Evolutionary conservation across 2,329 filamentous ascomycete species (phyloP).

Genomic region (Neonectria faginata): DNA sequence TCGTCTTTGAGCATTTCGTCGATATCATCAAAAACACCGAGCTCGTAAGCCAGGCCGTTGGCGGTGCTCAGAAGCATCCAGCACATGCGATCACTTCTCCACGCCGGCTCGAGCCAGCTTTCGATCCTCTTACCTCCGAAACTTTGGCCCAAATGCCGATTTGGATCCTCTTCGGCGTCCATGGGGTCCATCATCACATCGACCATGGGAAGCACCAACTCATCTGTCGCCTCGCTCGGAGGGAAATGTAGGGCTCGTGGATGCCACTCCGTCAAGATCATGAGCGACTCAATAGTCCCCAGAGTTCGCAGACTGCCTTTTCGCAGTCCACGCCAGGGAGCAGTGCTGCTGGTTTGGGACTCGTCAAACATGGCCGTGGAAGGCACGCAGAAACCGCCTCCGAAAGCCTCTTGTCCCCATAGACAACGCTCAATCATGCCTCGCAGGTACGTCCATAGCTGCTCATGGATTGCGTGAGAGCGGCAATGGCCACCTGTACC

Average conservation of each 20-base stretch:
- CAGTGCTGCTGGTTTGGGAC: constrained; percentile 73
- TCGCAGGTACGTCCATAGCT: constrained; percentile 92
- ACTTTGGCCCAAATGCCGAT: constrained; percentile 58
- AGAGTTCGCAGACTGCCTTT: constrained; percentile 88
- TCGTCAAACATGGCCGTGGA: constrained; percentile 67
- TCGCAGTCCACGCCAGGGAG: constrained; percentile 75
- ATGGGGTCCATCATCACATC: constrained; percentile 58
- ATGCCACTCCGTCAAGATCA: constrained; percentile 98
- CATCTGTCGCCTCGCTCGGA: constrained; percentile 78
- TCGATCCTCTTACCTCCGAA: constrained; percentile 88
- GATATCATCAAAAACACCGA: constrained; percentile 94
- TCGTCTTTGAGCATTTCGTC: constrained; percentile 74
- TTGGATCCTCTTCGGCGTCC: constrained; percentile 52
- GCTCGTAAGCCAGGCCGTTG: constrained; percentile 89
- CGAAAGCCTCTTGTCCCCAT: constrained; percentile 97
- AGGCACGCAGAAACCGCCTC: constrained; percentile 84
- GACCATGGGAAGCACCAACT: constrained; percentile 73
- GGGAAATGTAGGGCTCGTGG: constrained; percentile 95
- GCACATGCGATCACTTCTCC: constrained; percentile 94
- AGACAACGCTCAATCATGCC: constrained; percentile 96
- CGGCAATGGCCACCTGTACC: constrained; percentile 85
- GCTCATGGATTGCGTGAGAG: constrained; percentile 92
- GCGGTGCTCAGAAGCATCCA: constrained; percentile 97
- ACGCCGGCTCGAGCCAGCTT: constrained; percentile 95
- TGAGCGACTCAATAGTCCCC: constrained; percentile 92